Conservation (phyloP, 2,329 filamentous ascomycete species). For the Berkeleyomyces rouxiae region DNA sequence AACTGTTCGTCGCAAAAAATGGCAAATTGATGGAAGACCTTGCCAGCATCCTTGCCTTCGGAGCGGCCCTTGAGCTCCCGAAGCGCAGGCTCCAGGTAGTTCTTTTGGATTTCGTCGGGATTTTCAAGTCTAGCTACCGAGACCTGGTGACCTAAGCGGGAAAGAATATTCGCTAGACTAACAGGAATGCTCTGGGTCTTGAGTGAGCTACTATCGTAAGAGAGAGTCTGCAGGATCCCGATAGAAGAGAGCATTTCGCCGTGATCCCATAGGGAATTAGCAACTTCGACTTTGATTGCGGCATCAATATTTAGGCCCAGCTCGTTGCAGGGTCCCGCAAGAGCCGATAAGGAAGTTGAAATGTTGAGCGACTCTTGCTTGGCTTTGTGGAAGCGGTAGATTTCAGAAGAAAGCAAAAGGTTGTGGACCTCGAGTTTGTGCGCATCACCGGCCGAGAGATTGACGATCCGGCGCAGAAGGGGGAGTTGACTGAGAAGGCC, state of each 20-base stretch:
- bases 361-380: conserved; percentile 77
- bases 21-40: conserved; percentile 90
- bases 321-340: conserved; percentile 51
- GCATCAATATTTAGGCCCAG: conserved; percentile 64
- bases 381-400: conserved; percentile 65
- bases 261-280: conserved; percentile 85
- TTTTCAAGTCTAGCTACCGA: conserved; percentile 83
- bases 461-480: conserved; percentile 43
- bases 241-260: conserved; percentile 83
- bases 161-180: conserved; percentile 62
- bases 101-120: conserved; percentile 73
- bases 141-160: conserved; percentile 74
- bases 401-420: conserved; percentile 56
- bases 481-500: conserved; percentile 58
- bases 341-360: conserved; percentile 63
- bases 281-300: conserved; percentile 63
- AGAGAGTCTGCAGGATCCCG: conserved; percentile 63
- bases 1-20: conserved; percentile 89
- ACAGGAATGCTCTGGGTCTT: conserved; percentile 55
- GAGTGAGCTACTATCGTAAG: conserved; percentile 31
- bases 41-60: conserved; percentile 57
- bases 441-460: conserved; percentile 44
- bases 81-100: conserved; percentile 72
- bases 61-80: conserved; percentile 56
- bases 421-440: conserved; percentile 58